Evolutionary conservation across 495 filamentous ascomycete genomes (phyloP), one percentile per base, ranked within the genome.

Genomic region (Glarea lozoyensis): DNA sequence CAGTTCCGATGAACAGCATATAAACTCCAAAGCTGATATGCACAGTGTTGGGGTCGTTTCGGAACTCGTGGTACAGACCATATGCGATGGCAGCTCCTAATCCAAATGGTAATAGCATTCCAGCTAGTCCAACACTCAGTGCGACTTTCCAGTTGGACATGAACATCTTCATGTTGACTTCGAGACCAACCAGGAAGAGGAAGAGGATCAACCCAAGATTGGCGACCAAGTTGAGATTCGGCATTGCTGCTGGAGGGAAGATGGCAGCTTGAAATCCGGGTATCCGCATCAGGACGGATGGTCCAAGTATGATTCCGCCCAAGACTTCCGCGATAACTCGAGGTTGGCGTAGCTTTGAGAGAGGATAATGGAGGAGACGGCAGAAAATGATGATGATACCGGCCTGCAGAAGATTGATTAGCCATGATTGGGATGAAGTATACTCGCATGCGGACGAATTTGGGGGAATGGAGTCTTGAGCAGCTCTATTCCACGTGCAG

Each of bases 321-420:
- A 98, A 82, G 30, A 98, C 87, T 72, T 97, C 92, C 31, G 92
- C 87, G 53, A 98, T 98, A 45, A 97, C 90, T 45, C 83, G 78
- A 35, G 90, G 90, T 57, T 97, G 90, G 42, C 84, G 82, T 34
- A 96, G 65, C 55, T 82, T 84, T 41, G 86, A 88, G 7, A 97
- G 74, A 17, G 90, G 92, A 53, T 68, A 84, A 52, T 88, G 84
- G 27, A 97, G 72, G 25, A 93, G 52, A 32, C 87, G 83, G 60
- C 87, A 93, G 58, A 95, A 78, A 39, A 93, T 76, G 56, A 97
- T 84, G 56, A 98, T 94, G 48, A 98, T 88, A 45, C 69, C 71
- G 13, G 85, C 83, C 87, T 94, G 53, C 4, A 48, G 4, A 6
- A 30, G 40, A n/a, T 35, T n/a, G n/a, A n/a, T n/a, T n/a, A n/a